phyloP scores from a whole-genome alignment of 2,329 filamentous ascomycete genomes.

The Harringtonia aguacate region DNA sequence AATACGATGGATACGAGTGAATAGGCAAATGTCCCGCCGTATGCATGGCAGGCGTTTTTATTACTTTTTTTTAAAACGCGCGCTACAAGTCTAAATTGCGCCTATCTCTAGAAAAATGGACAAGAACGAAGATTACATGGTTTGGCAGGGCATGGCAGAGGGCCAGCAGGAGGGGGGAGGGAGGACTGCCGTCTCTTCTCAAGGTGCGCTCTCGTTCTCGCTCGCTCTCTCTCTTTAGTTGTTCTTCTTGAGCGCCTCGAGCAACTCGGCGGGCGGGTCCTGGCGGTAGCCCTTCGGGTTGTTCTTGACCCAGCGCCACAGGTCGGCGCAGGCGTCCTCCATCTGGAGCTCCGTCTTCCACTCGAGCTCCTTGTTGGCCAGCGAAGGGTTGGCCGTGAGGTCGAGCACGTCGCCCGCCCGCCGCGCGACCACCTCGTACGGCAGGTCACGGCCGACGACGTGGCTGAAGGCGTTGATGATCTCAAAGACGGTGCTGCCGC shows the following conservation, averaged over 20 bases:
- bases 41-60: too few relatives aligned
- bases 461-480: slow-evolving; percentile 91
- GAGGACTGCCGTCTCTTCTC: too few relatives aligned
- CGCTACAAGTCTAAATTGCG: too few relatives aligned
- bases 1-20: too few relatives aligned
- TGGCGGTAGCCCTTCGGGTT: slow-evolving; percentile 94
- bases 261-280: slow-evolving; percentile 71
- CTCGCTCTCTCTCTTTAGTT: neutral
- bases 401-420: slow-evolving; percentile 86
- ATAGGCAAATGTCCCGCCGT: too few relatives aligned
- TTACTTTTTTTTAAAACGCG: too few relatives aligned
- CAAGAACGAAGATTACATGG: too few relatives aligned
- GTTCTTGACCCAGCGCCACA: slow-evolving; percentile 96
- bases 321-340: slow-evolving; percentile 84
- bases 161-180: too few relatives aligned
- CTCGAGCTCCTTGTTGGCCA: slow-evolving; percentile 77
- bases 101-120: too few relatives aligned
- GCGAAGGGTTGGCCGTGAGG: slow-evolving; percentile 80
- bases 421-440: slow-evolving; percentile 76
- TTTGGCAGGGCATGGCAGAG: too few relatives aligned
- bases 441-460: slow-evolving; percentile 74
- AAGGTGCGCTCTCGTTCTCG: too few relatives aligned
- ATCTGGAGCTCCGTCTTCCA: slow-evolving; percentile 90
- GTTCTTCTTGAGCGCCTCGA: slow-evolving; percentile 43
- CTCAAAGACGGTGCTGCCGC: slow-evolving; percentile 90